phyloP scores from a whole-genome alignment of 1,284 basidiomycete genomes.

The Schizophyllum amplum region DNA sequence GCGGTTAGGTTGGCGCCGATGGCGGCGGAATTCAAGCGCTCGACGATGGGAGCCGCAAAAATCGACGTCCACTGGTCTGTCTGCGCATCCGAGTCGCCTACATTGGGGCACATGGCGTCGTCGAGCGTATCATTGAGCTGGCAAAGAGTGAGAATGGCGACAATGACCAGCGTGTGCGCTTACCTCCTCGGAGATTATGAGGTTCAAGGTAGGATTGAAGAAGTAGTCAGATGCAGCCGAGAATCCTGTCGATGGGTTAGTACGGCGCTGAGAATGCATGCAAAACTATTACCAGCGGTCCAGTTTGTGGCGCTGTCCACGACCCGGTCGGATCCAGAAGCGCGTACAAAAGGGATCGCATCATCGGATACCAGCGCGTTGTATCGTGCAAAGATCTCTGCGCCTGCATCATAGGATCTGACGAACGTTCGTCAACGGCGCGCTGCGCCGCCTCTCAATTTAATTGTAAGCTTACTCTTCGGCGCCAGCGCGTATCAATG shows the following conservation, averaged over 20 bases:
- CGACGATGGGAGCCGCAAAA: constrained; percentile 49
- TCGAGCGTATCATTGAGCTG: constrained; percentile 66
- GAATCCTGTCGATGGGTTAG: constrained; percentile 35
- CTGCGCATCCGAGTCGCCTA: constrained; percentile 36
- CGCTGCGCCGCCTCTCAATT: constrained; percentile 1
- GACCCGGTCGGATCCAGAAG: constrained; percentile 55
- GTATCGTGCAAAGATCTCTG: constrained; percentile 45
- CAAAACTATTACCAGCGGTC: constrained; percentile 43
- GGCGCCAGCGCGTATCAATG: constrained; percentile 64
- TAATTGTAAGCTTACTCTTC: constrained; percentile 46
- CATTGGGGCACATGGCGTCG: constrained; percentile 58
- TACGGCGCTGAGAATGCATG: not conserved
- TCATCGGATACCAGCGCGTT: constrained; percentile 31
- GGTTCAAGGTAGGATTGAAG: constrained; percentile 36
- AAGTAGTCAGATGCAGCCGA: constrained; percentile 31
- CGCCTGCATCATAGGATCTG: constrained; percentile 46
- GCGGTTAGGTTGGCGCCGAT: constrained; percentile 54
- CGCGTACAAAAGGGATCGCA: constrained; percentile 57
- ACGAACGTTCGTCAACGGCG: not conserved
- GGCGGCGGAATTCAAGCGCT: constrained; percentile 53
- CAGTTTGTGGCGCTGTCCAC: constrained; percentile 64
- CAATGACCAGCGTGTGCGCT: constrained; percentile 3
- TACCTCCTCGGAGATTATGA: constrained; percentile 49
- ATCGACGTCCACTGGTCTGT: constrained; percentile 43
- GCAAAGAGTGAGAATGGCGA: not conserved